Evolutionary conservation across 805 yeast genomes (phyloP).

Genomic region (Ogataea dorogensis): DNA sequence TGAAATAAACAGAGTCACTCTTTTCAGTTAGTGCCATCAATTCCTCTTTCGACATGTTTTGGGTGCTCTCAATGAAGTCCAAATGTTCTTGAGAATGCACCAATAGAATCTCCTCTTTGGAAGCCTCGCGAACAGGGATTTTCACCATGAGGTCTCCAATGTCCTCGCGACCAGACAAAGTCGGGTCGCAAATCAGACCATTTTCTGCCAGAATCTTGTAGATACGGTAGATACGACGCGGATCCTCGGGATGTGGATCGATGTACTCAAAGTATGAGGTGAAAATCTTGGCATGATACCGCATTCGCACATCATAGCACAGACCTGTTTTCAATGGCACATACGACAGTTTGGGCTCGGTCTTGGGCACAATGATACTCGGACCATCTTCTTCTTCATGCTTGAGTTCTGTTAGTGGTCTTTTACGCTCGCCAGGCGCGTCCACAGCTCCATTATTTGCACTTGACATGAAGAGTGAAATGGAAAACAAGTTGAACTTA

Average conservation of each 20-base stretch:
- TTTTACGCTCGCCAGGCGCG: conserved; percentile 6
- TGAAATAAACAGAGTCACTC: conserved; percentile 94
- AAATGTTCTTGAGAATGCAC: conserved; percentile 86
- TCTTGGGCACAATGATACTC: conserved; percentile 50
- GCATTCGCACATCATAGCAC: conserved; percentile 95
- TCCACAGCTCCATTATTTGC: conserved; percentile 1
- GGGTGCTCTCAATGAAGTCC: conserved; percentile 70
- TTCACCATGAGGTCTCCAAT: conserved; percentile 86
- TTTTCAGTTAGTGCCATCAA: conserved; percentile 79
- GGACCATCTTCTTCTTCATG: conserved; percentile 6
- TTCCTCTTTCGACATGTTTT: conserved; percentile 71
- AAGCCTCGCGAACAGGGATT: conserved; percentile 88
- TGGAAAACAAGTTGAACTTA: neutral
- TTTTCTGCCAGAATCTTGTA: conserved; percentile 93
- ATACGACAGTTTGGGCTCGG: conserved; percentile 67
- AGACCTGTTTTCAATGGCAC: conserved; percentile 84
- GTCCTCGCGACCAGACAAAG: conserved; percentile 65
- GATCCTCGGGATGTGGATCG: conserved; percentile 99
- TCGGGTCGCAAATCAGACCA: conserved; percentile 80
- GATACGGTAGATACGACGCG: conserved; percentile 89
- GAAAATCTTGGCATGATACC: conserved; percentile 93
- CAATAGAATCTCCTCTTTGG: conserved; percentile 75
- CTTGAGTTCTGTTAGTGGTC: conserved; percentile 10
- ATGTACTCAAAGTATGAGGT: conserved; percentile 90
- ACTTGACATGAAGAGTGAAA: conserved; percentile 2